Evolutionary conservation across 2,329 filamentous ascomycete genomes (phyloP).

Genomic region (Emergomyces pasteurianus): DNA sequence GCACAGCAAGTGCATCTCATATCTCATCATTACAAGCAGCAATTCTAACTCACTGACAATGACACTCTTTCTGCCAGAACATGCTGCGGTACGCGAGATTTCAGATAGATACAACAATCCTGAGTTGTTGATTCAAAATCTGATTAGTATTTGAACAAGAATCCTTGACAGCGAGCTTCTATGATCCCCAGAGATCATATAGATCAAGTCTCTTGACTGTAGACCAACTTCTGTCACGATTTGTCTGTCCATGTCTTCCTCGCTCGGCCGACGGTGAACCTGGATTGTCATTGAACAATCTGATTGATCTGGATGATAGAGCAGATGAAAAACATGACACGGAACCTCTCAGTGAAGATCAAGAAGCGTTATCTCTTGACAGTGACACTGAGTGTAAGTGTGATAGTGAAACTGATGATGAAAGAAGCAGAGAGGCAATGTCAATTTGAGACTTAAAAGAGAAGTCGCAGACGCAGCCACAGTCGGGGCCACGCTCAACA

Average conservation of each 20-base stretch:
- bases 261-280: neutral
- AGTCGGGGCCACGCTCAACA: neutral
- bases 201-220: neutral
- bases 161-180: slow-evolving; percentile 1
- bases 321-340: neutral
- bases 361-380: no score
- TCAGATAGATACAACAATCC: neutral
- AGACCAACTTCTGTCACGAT: neutral
- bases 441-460: no score
- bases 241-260: neutral
- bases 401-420: no score
- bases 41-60: neutral
- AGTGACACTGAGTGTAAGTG: no score
- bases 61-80: neutral
- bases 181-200: neutral
- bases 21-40: neutral
- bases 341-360: neutral
- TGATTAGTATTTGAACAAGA: neutral
- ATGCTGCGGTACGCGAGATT: neutral
- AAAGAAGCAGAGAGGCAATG: no score
- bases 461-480: no score
- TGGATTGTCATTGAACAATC: neutral
- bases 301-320: slow-evolving; percentile 1
- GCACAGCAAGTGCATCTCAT: neutral
- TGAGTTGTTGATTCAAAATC: neutral